Base-by-base conservation (phyloP, 2,329 filamentous ascomycete genomes). In the Exophiala lecanii-corni region DNA sequence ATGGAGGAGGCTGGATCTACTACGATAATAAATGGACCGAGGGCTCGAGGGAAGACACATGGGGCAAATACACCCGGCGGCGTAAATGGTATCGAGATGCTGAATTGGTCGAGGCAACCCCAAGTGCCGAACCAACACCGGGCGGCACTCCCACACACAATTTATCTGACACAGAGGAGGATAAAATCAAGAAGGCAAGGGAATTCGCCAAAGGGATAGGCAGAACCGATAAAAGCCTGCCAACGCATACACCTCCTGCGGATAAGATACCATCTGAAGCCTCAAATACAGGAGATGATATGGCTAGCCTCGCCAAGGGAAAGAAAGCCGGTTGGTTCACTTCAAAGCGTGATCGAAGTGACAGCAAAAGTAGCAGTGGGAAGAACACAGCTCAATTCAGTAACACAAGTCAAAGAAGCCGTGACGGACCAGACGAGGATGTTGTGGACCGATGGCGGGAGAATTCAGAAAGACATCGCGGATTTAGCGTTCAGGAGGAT, bases 21-120 rank as follows among this genome's bases (percentile, higher is more conserved):
- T 98, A 96, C 61, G 92, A 98, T 59, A 97, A 91, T 62, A 96
- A 94, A 84, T 98, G 92, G 92, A 83, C 89, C 62, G 84, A 87
- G 55, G 89, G 89, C 13, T 83, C 86, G 12, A 78, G 88, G 47
- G 87, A 86, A 3, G 92, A 98, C 57, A 87, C 89, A 40, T 98
- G 92, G 92, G 86, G 86, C 30, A 81, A 88, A 43, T 98, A 94
- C 74, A 98, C 92, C 0, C 79, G 92, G 10, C 80, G 92, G 16
- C 73, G 92, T 50, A 96, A 97, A 67, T 98, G 92, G 92, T 92
- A 88, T 60, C 85, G 92, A 28, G 92, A 97, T 60, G 92, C 92
- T 7, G 92, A 98, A 67, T 77, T 98, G 3, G 87, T 96, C 23
- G 92, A 98, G 60, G 69, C 83, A 7, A 61, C 66, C 30, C 59